These are phyloP conservation scores for Aspergillus indologenus DNA, from an alignment of 495 filamentous ascomycete genomes.

Conservation along the genomic window DNA sequence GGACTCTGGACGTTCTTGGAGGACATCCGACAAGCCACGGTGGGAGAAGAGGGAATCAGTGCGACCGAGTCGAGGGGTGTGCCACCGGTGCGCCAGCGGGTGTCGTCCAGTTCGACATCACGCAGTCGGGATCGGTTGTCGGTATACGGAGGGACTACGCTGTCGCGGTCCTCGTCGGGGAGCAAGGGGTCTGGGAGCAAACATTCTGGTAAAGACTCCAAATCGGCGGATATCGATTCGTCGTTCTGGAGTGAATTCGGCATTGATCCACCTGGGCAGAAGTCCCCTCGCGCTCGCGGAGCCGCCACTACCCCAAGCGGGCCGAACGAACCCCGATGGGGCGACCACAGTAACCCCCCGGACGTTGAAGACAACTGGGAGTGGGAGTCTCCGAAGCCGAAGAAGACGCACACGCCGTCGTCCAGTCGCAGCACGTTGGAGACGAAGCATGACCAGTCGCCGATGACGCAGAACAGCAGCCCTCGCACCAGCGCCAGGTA, in stretches of 20 bases:
- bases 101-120: slow-evolving; percentile 32
- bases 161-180: slow-evolving; percentile 38
- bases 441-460: slow-evolving; percentile 45
- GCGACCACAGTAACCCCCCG: slow-evolving; percentile 31
- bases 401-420: slow-evolving; percentile 44
- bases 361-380: slow-evolving; percentile 70
- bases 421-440: slow-evolving; percentile 46
- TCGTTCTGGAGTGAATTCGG: slow-evolving; percentile 55
- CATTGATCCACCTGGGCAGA: slow-evolving; percentile 51
- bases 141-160: slow-evolving; percentile 26
- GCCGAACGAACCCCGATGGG: slow-evolving; percentile 26
- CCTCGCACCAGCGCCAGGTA: slow-evolving; percentile 55
- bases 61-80: slow-evolving; percentile 47
- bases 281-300: slow-evolving; percentile 36
- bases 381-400: slow-evolving; percentile 61
- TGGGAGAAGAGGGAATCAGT: slow-evolving; percentile 83
- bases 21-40: slow-evolving; percentile 89
- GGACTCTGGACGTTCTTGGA: slow-evolving; percentile 97
- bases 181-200: slow-evolving; percentile 32
- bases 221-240: slow-evolving; percentile 42
- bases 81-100: slow-evolving; percentile 34
- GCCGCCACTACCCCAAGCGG: slow-evolving; percentile 32
- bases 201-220: slow-evolving; percentile 48
- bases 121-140: slow-evolving; percentile 41
- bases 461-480: slow-evolving; percentile 45